Base-by-base conservation (phyloP, 1,139 yeast genomes). In the Protomyces gravidus region DNA sequence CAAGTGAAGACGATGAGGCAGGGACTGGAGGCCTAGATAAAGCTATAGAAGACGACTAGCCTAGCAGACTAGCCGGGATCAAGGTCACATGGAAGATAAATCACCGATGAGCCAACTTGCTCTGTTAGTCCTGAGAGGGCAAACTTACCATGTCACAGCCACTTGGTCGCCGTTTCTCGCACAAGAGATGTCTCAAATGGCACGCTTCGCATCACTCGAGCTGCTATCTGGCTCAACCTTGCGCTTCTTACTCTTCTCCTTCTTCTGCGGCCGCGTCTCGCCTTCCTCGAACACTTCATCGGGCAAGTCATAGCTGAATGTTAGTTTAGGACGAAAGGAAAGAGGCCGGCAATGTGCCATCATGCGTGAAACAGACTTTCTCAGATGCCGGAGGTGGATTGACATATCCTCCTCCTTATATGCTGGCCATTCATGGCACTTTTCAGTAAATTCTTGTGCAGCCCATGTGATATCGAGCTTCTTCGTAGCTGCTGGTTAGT, bases 401-500 rank as follows among this genome's bases (percentile, higher is more conserved):
- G 76, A 75, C 69, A 84, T 78, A n/a, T 78, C 72, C 46, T 80
- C 80, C 61, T 80, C 84, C 65, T 85, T 80, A 68, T 80, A 92
- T 42, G 77, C 76, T 13, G 78, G 76, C 83, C 92, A 88, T 42
- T 82, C 78, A 66, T 88, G 84, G 71, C 97, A 88, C 17, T 89
- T 74, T 57, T 79, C 83, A 72, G 79, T 88, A 70, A 90, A 92
- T 63, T 92, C 98, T 19, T 89, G 80, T 69, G 97, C 90, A 7
- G 97, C 97, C 66, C 85, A 80, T 67, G 89, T 96, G 57, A 92
- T 86, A 69, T 92, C 97, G 63, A 92, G 78, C 67, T 84, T 85
- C 60, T 74, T 72, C 46, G 70, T 66, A n/a, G 65, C 66, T 23
- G 71, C n/a, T n/a, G 33, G 9, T 13, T n/a, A 9, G 15, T 13